Evolutionary conservation across 176 grass and related monocot species (phyloP).

Genomic region (Cymbopogon citratus): DNA sequence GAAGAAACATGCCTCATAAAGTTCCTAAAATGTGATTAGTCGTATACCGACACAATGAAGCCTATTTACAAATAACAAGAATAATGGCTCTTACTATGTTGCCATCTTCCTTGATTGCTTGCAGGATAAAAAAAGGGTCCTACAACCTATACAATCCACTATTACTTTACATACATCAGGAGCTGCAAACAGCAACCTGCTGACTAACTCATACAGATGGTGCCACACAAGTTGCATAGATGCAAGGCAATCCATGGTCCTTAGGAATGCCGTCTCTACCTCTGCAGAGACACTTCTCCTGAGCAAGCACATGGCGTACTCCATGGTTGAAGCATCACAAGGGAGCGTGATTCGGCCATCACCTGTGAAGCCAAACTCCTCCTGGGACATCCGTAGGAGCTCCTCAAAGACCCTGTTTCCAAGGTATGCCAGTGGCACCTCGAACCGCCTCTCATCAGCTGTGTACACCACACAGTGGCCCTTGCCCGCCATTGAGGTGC

Average conservation of each 20-base stretch:
- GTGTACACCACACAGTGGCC: slow-evolving; percentile 46
- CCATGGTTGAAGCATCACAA: slow-evolving; percentile 25
- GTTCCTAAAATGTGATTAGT: neutral
- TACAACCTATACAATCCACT: neutral
- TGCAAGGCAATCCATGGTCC: slow-evolving; percentile 15
- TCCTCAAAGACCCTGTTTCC: slow-evolving; percentile 13
- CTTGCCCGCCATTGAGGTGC: slow-evolving; percentile 1
- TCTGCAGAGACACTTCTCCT: slow-evolving; percentile 16
- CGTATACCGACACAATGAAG: neutral
- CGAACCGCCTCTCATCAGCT: slow-evolving; percentile 13
- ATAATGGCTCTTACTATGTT: neutral
- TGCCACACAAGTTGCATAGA: neutral
- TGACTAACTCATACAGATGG: neutral
- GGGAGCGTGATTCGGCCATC: slow-evolving; percentile 36
- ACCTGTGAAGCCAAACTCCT: slow-evolving; percentile 34
- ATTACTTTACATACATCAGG: neutral
- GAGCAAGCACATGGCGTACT: slow-evolving; percentile 49
- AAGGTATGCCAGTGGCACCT: slow-evolving; percentile 36
- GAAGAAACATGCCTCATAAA: neutral
- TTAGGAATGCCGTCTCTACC: slow-evolving; percentile 28
- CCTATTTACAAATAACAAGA: neutral
- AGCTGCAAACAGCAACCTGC: neutral
- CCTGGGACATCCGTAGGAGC: slow-evolving; percentile 44
- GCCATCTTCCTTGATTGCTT: neutral
- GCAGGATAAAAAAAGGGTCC: neutral